phyloP scores from a whole-genome alignment of 495 filamentous ascomycete species.

The Alectoria sarmentosa region DNA sequence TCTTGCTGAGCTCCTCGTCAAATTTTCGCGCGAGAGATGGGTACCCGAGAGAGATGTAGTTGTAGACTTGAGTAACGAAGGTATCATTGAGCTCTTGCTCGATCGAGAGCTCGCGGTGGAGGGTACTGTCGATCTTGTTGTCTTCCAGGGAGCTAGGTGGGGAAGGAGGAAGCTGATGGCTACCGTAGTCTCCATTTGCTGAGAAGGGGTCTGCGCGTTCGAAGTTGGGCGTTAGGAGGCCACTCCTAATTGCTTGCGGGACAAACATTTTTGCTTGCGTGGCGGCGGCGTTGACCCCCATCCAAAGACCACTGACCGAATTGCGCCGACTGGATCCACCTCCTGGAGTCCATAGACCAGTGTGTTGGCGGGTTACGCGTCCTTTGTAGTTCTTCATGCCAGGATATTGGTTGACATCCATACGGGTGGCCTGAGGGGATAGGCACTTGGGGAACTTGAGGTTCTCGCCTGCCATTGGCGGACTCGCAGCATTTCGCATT shows the following conservation, averaged over 20 bases:
- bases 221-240: conserved; percentile 24
- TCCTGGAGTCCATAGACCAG: conserved; percentile 39
- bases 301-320: conserved; percentile 56
- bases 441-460: conserved; percentile 67
- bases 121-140: conserved; percentile 37
- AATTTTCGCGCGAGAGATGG: conserved; percentile 73
- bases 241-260: conserved; percentile 19
- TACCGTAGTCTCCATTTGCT: background rate
- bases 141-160: conserved; percentile 17
- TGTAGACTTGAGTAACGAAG: conserved; percentile 94
- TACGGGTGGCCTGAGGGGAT: conserved; percentile 72
- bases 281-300: conserved; percentile 44
- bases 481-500: conserved; percentile 50
- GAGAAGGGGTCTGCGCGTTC: conserved; percentile 24
- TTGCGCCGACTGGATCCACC: conserved; percentile 27
- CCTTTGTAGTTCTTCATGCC: conserved; percentile 37
- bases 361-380: conserved; percentile 19
- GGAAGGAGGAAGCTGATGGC: conserved; percentile 14
- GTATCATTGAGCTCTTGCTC: conserved; percentile 65
- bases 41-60: conserved; percentile 89
- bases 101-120: conserved; percentile 46
- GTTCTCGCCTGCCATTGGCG: conserved; percentile 79
- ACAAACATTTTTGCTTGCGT: conserved; percentile 10
- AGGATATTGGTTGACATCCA: conserved; percentile 54
- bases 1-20: conserved; percentile 74